Evolutionary conservation across 2,329 filamentous ascomycete genomes (phyloP).

Genomic region (Fusarium austroafricanum): DNA sequence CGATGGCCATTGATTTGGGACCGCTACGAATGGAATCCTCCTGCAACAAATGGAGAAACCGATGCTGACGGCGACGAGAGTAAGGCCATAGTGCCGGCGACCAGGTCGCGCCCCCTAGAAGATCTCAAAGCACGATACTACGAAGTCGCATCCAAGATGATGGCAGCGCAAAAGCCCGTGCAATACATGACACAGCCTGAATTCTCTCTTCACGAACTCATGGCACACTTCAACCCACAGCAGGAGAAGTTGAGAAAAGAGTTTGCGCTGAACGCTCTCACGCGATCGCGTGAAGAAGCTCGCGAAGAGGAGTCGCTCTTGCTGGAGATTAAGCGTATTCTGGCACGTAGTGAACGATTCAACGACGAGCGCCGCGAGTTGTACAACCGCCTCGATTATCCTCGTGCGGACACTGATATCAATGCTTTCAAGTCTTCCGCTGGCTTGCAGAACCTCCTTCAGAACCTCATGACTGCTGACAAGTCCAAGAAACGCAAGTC

Average conservation of each 20-base stretch:
- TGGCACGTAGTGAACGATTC: slow-evolving; percentile 85
- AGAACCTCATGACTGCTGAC: slow-evolving; percentile 84
- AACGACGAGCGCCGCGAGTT: slow-evolving; percentile 90
- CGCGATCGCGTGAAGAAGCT: slow-evolving; percentile 85
- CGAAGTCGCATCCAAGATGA: slow-evolving; percentile 83
- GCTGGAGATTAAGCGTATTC: slow-evolving; percentile 90
- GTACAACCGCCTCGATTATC: slow-evolving; percentile 87
- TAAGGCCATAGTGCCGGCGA: slow-evolving; percentile 65
- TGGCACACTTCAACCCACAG: slow-evolving; percentile 85
- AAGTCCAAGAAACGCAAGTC: slow-evolving; percentile 90
- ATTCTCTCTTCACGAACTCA: slow-evolving; percentile 83
- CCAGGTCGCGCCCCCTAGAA: slow-evolving; percentile 78
- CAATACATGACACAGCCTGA: slow-evolving; percentile 90
- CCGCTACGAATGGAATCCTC: slow-evolving; percentile 80
- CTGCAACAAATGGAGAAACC: slow-evolving; percentile 58
- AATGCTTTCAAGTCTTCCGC: slow-evolving; percentile 82
- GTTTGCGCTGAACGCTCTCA: slow-evolving; percentile 82
- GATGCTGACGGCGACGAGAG: slow-evolving; percentile 59
- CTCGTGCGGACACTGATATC: slow-evolving; percentile 75
- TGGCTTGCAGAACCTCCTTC: slow-evolving; percentile 82
- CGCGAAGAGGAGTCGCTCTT: slow-evolving; percentile 91
- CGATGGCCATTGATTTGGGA: slow-evolving; percentile 94
- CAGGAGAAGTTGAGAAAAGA: slow-evolving; percentile 85
- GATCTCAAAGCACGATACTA: slow-evolving; percentile 95
- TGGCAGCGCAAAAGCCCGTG: slow-evolving; percentile 81